Evolutionary conservation across 176 grass and related monocot genomes (phyloP).

Genomic region (Hordeum marinum): DNA sequence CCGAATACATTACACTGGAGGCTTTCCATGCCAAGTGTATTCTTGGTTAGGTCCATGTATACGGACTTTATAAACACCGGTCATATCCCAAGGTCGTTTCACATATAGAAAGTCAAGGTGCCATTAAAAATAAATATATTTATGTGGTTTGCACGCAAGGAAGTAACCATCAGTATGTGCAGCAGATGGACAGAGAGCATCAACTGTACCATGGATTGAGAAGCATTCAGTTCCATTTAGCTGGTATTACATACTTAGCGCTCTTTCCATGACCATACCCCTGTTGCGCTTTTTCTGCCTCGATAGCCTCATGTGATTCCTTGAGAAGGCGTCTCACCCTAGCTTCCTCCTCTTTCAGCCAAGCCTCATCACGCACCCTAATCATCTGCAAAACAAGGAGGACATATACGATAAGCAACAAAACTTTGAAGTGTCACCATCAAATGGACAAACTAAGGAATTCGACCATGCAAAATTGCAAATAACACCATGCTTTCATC

Average conservation of each 20-base stretch:
- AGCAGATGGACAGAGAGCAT: too few relatives aligned
- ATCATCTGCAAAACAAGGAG: not conserved
- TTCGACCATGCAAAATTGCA: not conserved
- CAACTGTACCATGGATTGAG: not conserved
- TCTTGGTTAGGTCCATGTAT: too few relatives aligned
- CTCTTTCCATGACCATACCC: not conserved
- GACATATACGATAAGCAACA: not conserved
- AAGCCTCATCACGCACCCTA: not conserved
- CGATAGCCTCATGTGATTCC: not conserved
- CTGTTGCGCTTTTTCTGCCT: not conserved
- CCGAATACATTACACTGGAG: too few relatives aligned
- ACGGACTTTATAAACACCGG: too few relatives aligned
- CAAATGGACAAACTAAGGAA: not conserved
- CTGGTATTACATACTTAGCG: not conserved
- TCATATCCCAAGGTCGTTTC: too few relatives aligned
- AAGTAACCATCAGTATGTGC: too few relatives aligned
- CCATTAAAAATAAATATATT: too few relatives aligned
- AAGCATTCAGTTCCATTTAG: not conserved
- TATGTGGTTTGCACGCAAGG: too few relatives aligned
- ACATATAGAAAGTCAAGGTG: too few relatives aligned
- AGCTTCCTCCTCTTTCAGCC: not conserved
- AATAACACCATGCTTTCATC: not conserved
- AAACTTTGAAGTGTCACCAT: not conserved
- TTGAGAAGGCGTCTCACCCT: not conserved
- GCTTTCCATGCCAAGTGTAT: too few relatives aligned